Base-by-base conservation (phyloP, 169 alveolate genomes). In the Cryptosporidium canis region DNA sequence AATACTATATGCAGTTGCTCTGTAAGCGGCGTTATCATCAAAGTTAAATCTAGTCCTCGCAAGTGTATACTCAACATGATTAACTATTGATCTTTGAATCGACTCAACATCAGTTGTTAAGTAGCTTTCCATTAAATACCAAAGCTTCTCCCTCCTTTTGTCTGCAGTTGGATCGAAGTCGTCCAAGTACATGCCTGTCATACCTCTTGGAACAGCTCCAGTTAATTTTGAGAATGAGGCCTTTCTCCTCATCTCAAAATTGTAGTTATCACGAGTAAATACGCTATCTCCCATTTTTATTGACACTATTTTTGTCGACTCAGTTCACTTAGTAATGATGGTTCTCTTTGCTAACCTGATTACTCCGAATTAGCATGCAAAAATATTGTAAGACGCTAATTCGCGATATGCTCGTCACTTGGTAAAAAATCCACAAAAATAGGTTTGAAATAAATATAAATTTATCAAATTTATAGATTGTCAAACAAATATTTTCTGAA, bases 11-110 rank as follows among this genome's bases (percentile, higher is more conserved):
- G 98, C 98, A 9, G 98, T 92, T 3, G 98, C 98, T 66, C 96
- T 93, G 84, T 95, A 96, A 51, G 95, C 93, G 29, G 92, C 93
- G 68, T 93, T 94, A 48, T 94, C 92, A 90, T 94, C 95, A 72
- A 96, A 93, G 90, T 95, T 94, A 92, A 96, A 97, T 67, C 99
- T 93, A 2, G 98, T 96, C 51, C 95, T 85, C n/a, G 98, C 99
- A 56, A 96, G 68, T 16, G 99, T 95, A 92, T 96, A 96, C 91
- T 96, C 99, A 67, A 91, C 94, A 64, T 91, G 94, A 83, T 93
- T 94, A 7, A 95, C 97, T 48, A 94, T 92, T 77, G 95, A 90
- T 90, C 96, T 92, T 85, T 95, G 96, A 83, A 95, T 94, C 21
- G 96, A 92, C 39, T 91, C 92, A 43, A 85, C 70, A 67, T 95